A percentile compares a stretch with the other conserved stretches of the same genome.
These are phyloP conservation scores for Chaetoceros muelleri DNA, from an alignment of 108 stramenopile species.

Conservation along the genomic window DNA sequence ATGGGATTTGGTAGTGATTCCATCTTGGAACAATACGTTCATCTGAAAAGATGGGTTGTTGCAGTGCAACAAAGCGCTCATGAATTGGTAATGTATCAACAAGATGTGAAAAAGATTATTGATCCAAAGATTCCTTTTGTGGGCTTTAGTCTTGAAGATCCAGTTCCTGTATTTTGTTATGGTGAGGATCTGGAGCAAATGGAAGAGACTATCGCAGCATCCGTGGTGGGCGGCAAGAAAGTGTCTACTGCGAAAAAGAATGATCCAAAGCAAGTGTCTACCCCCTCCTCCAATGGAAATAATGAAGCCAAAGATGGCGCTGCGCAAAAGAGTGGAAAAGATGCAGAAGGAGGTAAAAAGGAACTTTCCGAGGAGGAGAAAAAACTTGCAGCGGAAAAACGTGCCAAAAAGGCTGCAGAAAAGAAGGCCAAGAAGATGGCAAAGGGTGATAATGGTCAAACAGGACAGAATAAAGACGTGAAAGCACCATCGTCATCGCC, in stretches of 20 bases:
- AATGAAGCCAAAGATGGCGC: constrained; percentile 3
- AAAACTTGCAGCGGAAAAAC: constrained; percentile 34
- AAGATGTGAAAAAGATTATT: constrained; percentile 1
- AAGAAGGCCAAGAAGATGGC: constrained; percentile 4
- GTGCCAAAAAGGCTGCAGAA: constrained; percentile 9
- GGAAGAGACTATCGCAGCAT: constrained; percentile 35
- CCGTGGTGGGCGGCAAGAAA: too few species aligned
- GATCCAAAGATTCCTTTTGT: constrained; percentile 45
- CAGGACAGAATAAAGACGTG: constrained; percentile 9
- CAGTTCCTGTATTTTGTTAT: too few species aligned
- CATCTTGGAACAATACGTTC: background rate
- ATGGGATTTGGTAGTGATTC: constrained; percentile 11
- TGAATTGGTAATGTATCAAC: background rate
- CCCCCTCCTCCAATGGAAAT: constrained; percentile 4
- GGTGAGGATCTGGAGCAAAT: too few species aligned
- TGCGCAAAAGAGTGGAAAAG: constrained; percentile 6
- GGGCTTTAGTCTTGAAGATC: too few species aligned
- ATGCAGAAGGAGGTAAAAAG: constrained; percentile 7
- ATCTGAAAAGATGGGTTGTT: constrained; percentile 53
- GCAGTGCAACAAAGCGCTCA: constrained; percentile 7
- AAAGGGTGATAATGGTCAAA: constrained; percentile 10
- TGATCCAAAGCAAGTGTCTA: background rate
- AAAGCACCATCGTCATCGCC: constrained; percentile 9
- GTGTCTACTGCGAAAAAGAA: background rate
- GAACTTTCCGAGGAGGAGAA: constrained; percentile 35